A percentile compares a stretch with the other conserved stretches of the same genome.
These are phyloP conservation scores for Tuber magnatum DNA, from an alignment of 495 filamentous ascomycete species.

Conservation along the genomic window DNA sequence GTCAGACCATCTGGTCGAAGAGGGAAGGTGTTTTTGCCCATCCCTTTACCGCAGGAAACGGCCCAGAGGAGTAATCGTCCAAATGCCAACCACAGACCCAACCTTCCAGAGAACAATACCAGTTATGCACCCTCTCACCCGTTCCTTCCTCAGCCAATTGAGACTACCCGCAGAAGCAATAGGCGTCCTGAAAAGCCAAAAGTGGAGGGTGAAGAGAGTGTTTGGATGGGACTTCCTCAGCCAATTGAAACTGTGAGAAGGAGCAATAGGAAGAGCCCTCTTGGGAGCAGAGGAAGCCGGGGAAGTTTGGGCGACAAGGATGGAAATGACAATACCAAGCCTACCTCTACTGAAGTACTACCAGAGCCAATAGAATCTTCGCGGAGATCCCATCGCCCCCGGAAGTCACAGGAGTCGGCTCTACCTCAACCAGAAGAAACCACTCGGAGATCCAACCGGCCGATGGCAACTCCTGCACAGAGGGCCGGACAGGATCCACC, in stretches of 20 bases:
- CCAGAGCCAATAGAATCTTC: conserved; percentile 36
- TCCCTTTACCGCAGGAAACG: conserved; percentile 38
- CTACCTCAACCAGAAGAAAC: conserved; percentile 34
- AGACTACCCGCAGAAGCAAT: conserved; percentile 37
- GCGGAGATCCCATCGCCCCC: conserved; percentile 23
- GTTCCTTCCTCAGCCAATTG: conserved; percentile 38
- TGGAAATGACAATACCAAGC: conserved; percentile 30
- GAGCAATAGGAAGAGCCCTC: conserved; percentile 34
- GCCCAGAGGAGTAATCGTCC: conserved; percentile 34
- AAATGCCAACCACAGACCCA: conserved; percentile 34
- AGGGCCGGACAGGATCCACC: conserved; percentile 31
- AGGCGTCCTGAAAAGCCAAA: conserved; percentile 23
- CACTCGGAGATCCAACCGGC: conserved; percentile 37
- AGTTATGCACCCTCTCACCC: conserved; percentile 35
- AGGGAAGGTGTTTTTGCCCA: conserved; percentile 39
- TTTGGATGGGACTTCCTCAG: conserved; percentile 38
- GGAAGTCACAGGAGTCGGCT: conserved; percentile 5
- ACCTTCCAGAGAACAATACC: conserved; percentile 28
- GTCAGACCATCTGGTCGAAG: conserved; percentile 25
- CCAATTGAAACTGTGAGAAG: conserved; percentile 37
- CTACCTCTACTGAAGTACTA: conserved; percentile 27
- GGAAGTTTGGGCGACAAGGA: conserved; percentile 17
- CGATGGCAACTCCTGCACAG: conserved; percentile 29
- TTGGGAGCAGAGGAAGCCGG: not conserved
- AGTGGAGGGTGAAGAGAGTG: conserved; percentile 28